Percentiles rank a stretch among this genome's conserved stretches.
Evolutionary conservation across 2,329 filamentous ascomycete species (phyloP).

Genomic region (Ceratocystis cacaofunesta): DNA sequence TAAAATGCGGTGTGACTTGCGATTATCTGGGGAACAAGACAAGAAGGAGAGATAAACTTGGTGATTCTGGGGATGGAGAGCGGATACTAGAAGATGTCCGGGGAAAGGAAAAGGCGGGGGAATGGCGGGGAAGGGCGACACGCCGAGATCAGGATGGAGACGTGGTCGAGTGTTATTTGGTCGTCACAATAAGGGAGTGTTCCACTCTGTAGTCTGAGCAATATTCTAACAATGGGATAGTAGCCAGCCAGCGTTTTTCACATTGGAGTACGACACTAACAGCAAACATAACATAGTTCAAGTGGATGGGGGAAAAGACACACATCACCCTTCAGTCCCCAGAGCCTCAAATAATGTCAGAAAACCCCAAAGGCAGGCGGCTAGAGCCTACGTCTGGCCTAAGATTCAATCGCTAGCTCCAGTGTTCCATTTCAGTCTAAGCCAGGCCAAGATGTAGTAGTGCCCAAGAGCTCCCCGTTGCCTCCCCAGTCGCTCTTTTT

Average conservation of each 20-base stretch:
- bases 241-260: background rate
- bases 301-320: background rate
- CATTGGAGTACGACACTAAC: background rate
- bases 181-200: background rate
- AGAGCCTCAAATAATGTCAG: background rate
- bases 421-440: background rate
- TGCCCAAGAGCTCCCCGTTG: background rate
- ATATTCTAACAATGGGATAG: background rate
- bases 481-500: background rate
- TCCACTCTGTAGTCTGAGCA: background rate
- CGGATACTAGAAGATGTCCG: background rate
- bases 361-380: background rate
- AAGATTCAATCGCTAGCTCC: background rate
- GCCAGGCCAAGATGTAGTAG: no score
- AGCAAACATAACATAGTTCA: background rate
- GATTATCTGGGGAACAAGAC: background rate
- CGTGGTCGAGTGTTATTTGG: background rate
- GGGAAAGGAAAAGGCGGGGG: background rate
- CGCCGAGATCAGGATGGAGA: background rate
- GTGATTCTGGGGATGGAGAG: background rate
- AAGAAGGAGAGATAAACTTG: background rate
- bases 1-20: background rate
- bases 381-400: background rate
- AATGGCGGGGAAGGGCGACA: background rate
- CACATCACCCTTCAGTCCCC: background rate